Percentiles rank a stretch among this genome's conserved stretches.
Conservation (phyloP, 306 rosid species). For the Begonia masoniana region DNA sequence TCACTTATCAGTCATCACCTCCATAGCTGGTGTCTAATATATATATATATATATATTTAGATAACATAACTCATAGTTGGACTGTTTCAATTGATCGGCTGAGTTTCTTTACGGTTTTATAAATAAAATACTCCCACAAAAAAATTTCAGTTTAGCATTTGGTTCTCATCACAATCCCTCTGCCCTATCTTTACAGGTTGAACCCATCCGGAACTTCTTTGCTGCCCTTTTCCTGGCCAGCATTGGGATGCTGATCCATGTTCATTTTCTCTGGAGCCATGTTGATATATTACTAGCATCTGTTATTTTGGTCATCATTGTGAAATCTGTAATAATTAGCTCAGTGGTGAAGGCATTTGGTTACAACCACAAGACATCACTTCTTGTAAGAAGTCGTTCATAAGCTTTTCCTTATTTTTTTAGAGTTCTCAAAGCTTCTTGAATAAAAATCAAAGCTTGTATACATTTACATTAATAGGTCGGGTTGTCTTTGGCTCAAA, state of each 20-base stretch:
- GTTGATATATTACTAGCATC: conserved; percentile 4
- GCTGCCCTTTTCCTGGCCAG: conserved; percentile 33
- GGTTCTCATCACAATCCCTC: no score
- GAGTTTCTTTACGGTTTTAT: no score
- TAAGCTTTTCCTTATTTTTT: conserved; percentile 4
- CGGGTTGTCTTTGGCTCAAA: conserved; percentile 93
- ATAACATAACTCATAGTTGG: no score
- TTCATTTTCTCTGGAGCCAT: conserved; percentile 34
- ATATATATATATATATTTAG: no score
- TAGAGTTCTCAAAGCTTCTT: no score
- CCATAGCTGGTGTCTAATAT: no score
- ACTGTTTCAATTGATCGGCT: no score
- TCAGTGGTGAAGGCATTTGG: background rate
- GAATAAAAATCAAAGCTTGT: no score
- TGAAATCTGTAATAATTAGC: background rate
- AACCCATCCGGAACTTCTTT: conserved; percentile 84
- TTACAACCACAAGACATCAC: conserved; percentile 65
- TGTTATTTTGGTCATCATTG: background rate
- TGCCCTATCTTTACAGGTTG: conserved; percentile 41
- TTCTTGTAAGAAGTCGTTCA: conserved; percentile 55
- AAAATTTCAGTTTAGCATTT: no score
- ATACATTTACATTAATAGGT: conserved; percentile 49
- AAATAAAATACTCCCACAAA: no score
- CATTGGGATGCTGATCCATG: conserved; percentile 97
- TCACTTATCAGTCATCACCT: no score